Conservation (phyloP, 768 basidiomycete species). For the Naganishia onofrii region DNA sequence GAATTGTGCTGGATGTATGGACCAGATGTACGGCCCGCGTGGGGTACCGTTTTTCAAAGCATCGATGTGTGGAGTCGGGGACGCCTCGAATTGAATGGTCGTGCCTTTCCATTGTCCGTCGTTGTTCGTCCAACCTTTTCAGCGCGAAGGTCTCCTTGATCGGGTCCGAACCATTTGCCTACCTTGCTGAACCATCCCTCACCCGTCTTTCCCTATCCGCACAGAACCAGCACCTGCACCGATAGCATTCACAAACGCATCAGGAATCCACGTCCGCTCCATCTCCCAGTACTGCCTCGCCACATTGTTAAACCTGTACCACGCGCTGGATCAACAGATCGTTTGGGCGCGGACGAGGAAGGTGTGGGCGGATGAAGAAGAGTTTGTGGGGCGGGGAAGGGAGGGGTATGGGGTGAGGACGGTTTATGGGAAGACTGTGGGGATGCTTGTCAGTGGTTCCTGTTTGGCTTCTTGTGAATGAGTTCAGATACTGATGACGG, state of each 20-base stretch:
- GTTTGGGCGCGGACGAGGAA: slow-evolving; percentile 32
- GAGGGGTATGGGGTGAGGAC: slow-evolving; percentile 37
- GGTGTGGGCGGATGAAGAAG: slow-evolving; percentile 36
- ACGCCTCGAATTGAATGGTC: no score
- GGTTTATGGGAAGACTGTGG: slow-evolving; percentile 48
- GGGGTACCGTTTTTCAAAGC: no score
- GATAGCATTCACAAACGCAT: slow-evolving; percentile 43
- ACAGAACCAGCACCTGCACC: slow-evolving; percentile 17
- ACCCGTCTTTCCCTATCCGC: not conserved
- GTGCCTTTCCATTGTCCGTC: no score
- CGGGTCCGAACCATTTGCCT: not conserved
- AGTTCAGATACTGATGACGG: slow-evolving; percentile 5
- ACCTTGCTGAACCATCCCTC: no score
- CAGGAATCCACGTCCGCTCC: slow-evolving; percentile 46
- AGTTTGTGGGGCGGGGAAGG: slow-evolving; percentile 29
- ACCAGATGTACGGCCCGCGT: no score
- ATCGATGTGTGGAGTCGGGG: no score
- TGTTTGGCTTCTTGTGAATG: not conserved
- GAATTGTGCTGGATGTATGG: no score
- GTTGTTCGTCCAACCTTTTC: no score
- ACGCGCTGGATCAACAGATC: slow-evolving; percentile 41
- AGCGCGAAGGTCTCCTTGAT: no score
- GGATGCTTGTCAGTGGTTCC: slow-evolving; percentile 43
- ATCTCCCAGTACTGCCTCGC: slow-evolving; percentile 46
- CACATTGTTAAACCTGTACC: slow-evolving; percentile 37